Evolutionary conservation across 1,284 basidiomycete species (phyloP).

Genomic region (Agaricales sp.): DNA sequence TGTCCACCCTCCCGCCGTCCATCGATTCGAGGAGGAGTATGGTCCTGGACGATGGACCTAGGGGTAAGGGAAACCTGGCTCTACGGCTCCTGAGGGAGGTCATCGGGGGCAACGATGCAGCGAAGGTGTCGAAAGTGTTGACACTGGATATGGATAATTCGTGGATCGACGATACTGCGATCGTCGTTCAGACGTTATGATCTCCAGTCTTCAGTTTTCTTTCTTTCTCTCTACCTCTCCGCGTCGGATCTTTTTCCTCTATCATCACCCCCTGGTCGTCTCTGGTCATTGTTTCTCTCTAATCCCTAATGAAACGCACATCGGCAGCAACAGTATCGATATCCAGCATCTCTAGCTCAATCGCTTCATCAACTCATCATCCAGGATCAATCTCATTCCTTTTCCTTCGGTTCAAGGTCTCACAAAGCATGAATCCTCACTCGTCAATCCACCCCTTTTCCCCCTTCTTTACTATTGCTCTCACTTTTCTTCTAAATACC

Average conservation of each 20-base stretch:
- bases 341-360: too few species aligned
- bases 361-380: too few species aligned
- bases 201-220: neutral
- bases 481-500: too few species aligned
- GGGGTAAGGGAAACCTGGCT: constrained; percentile 33
- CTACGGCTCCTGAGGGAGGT: constrained; percentile 44
- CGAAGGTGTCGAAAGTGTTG: constrained; percentile 45
- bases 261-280: too few species aligned
- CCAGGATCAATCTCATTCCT: too few species aligned
- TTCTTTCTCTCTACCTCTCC: neutral
- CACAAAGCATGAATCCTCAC: too few species aligned
- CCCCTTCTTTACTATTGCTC: too few species aligned
- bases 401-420: too few species aligned
- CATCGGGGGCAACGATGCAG: constrained; percentile 45
- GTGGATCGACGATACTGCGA: constrained; percentile 65
- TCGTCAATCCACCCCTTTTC: too few species aligned
- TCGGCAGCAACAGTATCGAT: too few species aligned
- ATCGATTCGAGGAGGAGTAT: constrained; percentile 6
- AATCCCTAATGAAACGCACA: too few species aligned
- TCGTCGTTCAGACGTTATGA: constrained; percentile 46
- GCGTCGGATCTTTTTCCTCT: neutral
- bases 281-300: too few species aligned
- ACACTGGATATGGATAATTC: constrained; percentile 55
- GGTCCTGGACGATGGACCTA: constrained; percentile 8
- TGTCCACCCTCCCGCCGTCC: neutral